Conservation (phyloP, 2,329 filamentous ascomycete species). For the Beauveria pseudobassiana region DNA sequence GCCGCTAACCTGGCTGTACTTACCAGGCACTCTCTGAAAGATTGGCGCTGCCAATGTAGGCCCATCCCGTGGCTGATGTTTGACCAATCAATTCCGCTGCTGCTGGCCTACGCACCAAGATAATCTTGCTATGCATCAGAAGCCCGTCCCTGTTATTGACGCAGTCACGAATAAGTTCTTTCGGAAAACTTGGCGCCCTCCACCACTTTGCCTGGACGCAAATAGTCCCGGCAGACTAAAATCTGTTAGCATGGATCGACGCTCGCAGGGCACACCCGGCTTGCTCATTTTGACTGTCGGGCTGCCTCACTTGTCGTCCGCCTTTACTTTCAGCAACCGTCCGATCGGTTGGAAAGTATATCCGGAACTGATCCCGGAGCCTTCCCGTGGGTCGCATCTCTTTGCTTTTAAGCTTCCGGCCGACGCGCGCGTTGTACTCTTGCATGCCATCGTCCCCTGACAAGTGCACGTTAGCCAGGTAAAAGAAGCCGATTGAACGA, state of each 20-base stretch:
- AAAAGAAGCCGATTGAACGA: not conserved
- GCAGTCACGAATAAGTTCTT: slow-evolving; percentile 64
- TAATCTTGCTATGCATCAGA: slow-evolving; percentile 82
- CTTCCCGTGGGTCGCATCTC: slow-evolving; percentile 17
- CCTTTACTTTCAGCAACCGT: slow-evolving; percentile 62
- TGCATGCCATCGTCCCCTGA: slow-evolving; percentile 33
- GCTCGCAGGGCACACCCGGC: not conserved
- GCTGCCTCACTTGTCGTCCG: slow-evolving; percentile 45
- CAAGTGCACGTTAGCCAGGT: not conserved
- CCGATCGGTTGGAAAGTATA: slow-evolving; percentile 73
- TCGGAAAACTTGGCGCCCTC: slow-evolving; percentile 61
- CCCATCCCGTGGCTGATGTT: slow-evolving; percentile 50
- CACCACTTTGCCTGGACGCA: slow-evolving; percentile 71
- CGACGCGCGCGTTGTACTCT: slow-evolving; percentile 35
- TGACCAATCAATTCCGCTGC: not conserved
- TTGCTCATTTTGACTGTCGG: slow-evolving; percentile 10
- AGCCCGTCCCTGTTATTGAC: slow-evolving; percentile 62
- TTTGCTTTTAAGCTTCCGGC: slow-evolving; percentile 19
- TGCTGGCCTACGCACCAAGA: slow-evolving; percentile 36
- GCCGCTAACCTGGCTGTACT: slow-evolving; percentile 25
- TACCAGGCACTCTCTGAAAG: slow-evolving; percentile 89
- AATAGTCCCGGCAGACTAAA: slow-evolving; percentile 72
- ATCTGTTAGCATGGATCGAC: slow-evolving; percentile 23
- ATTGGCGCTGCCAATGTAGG: slow-evolving; percentile 86
- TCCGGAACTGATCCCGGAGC: slow-evolving; percentile 48